phyloP scores from a whole-genome alignment of 2,329 filamentous ascomycete genomes.

The Neofusicoccum sp. region DNA sequence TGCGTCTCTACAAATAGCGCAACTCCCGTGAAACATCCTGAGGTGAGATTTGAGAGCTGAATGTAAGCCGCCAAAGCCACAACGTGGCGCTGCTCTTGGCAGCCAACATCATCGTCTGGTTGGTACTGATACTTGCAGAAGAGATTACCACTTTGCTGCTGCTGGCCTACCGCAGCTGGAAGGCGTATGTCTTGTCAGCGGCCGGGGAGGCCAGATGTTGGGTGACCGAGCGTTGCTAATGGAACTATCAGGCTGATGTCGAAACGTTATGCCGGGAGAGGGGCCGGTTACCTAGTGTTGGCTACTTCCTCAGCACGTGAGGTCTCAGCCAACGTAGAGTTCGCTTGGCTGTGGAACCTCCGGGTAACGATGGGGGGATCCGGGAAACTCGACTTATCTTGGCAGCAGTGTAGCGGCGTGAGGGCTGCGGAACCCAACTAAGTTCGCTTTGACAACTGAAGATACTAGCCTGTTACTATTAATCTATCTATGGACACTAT shows the following conservation, averaged over 20 bases:
- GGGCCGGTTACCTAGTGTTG: not conserved
- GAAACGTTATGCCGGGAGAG: not conserved
- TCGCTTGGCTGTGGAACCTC: not conserved
- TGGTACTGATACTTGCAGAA: not conserved
- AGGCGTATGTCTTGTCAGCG: not conserved
- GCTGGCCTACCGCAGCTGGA: not conserved
- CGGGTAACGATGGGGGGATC: constrained; percentile 1
- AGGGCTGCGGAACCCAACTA: too few species aligned
- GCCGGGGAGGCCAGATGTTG: not conserved
- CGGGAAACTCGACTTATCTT: not conserved
- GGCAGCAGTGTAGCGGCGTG: not conserved
- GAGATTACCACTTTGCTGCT: not conserved
- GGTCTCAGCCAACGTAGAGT: not conserved
- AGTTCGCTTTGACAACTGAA: not conserved
- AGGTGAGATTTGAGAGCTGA: not conserved
- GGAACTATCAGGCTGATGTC: not conserved
- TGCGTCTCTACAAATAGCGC: not conserved
- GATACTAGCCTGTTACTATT: not conserved
- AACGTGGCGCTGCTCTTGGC: not conserved
- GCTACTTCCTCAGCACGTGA: not conserved
- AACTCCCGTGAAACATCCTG: not conserved
- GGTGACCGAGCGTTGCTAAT: not conserved
- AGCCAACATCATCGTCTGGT: too few species aligned
- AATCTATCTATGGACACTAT: too few species aligned
- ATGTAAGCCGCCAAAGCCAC: not conserved